A percentile compares a stretch with the other conserved stretches of the same genome.
These are phyloP conservation scores for barley (Hordeum vulgare) DNA, from an alignment of 176 grass and related monocot species.

Conservation along the genomic window DNA sequence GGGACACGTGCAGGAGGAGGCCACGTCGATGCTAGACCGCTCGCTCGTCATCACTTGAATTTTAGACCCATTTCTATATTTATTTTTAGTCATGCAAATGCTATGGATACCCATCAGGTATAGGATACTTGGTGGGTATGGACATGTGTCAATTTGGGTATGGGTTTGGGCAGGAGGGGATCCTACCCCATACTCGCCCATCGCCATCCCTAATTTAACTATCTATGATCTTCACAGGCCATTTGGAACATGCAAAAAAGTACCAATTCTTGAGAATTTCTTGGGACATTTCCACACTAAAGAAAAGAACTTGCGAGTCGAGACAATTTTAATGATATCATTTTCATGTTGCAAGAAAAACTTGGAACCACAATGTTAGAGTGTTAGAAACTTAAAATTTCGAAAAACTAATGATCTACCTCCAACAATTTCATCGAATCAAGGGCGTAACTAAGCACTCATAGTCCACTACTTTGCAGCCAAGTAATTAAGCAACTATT, in stretches of 20 bases:
- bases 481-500: not conserved
- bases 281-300: too few relatives aligned
- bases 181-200: too few relatives aligned
- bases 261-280: not conserved
- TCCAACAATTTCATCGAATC: not conserved
- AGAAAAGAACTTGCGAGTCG: not conserved
- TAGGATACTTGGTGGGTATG: too few relatives aligned
- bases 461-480: not conserved
- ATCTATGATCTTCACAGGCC: not conserved
- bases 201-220: not conserved
- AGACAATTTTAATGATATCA: not conserved
- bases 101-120: too few relatives aligned
- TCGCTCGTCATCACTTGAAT: too few relatives aligned
- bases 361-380: not conserved
- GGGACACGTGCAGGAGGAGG: too few relatives aligned
- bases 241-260: not conserved
- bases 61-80: too few relatives aligned
- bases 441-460: not conserved
- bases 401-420: not conserved
- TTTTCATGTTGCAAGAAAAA: not conserved
- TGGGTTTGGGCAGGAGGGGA: too few relatives aligned
- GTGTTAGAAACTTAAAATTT: not conserved
- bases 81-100: too few relatives aligned
- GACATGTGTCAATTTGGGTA: too few relatives aligned
- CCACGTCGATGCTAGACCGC: too few relatives aligned